A percentile compares a stretch with the other conserved stretches of the same genome.
Conservation (phyloP, 2,329 filamentous ascomycete species). For the Diplodia intermedia region DNA sequence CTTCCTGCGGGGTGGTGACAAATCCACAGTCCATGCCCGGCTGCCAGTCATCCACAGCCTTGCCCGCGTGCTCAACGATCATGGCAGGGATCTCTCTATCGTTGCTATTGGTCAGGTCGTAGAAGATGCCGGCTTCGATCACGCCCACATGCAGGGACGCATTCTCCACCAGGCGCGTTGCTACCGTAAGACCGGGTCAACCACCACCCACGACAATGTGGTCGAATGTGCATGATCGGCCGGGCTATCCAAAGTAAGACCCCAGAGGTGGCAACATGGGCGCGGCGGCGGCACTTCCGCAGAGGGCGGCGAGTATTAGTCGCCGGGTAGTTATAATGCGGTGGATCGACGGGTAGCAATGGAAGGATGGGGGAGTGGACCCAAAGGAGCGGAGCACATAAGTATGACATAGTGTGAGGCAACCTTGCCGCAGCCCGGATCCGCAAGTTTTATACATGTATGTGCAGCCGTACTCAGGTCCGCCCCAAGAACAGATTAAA, state of each 20-base stretch:
- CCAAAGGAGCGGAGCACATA: no score
- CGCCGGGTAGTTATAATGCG: no score
- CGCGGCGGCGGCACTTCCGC: no score
- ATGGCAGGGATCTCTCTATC: conserved; percentile 37
- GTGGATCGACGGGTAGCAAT: no score
- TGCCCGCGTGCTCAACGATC: conserved; percentile 34
- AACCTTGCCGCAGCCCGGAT: no score
- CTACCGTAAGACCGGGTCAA: conserved; percentile 44
- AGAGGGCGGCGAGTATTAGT: no score
- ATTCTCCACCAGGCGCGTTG: conserved; percentile 40
- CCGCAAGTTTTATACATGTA: no score
- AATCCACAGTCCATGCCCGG: conserved; percentile 42
- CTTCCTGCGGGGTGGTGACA: conserved; percentile 37
- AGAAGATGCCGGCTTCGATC: conserved; percentile 45
- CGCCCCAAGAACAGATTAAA: no score
- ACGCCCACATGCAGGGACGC: conserved; percentile 39
- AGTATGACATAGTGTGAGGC: no score
- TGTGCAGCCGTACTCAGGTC: no score
- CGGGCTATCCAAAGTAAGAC: conserved; percentile 35
- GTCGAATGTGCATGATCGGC: conserved; percentile 40
- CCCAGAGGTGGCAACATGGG: no score
- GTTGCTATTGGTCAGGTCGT: conserved; percentile 40
- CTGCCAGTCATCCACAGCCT: conserved; percentile 36
- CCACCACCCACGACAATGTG: conserved; percentile 47
- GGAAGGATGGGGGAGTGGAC: no score